Base-by-base conservation (phyloP, 78 protist genomes). In the Parvularia atlantis region DNA sequence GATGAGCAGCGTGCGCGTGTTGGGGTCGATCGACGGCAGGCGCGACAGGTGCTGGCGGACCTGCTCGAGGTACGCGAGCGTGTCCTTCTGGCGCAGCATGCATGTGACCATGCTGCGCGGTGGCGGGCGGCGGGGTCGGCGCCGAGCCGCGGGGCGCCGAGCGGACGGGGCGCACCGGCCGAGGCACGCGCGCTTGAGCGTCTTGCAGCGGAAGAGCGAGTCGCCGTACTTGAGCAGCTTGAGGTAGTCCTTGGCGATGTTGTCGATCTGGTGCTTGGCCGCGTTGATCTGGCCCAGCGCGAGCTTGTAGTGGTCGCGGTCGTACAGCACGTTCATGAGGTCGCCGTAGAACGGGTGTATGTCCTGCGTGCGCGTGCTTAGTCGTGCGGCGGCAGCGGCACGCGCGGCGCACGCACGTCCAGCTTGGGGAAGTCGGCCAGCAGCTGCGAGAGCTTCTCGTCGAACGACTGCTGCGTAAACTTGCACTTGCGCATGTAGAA, bases 321-420 rank as follows among this genome's bases (percentile, higher is more conserved):
- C 97, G 87, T 96, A 98, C 36, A 95, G 85, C 13, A 96, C 97
- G 87, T 97, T 97, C 84, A 98, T 78, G 56, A 97, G 79, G 62
- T 94, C 98, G 13, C 96, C 97, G 68, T 96, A 97, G 77, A 98
- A 98, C 46, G 99, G 99, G 69, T 98, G 99, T 37, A 98, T 77
- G 53, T 95, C 98, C 88, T 88, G 52, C 3, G 28, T 30, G 28
- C 10, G 14, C 3, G 64, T 19, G n/a, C 31, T 19, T 19, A 56
- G 31, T 50, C 7, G 19, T 6, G 43, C 41, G 1, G 22, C 41
- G 60, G 16, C 22, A 33, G 2, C 10, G 41, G 37, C 31, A 62
- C 50, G 36, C 20, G 13, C 46, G 41, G 11, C 30, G 24, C 20
- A 81, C 83, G 13, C 50, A 90, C 93, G 41, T 96, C 98, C 44